phyloP scores from a whole-genome alignment of 2,329 filamentous ascomycete species.

The Fusarium udum region DNA sequence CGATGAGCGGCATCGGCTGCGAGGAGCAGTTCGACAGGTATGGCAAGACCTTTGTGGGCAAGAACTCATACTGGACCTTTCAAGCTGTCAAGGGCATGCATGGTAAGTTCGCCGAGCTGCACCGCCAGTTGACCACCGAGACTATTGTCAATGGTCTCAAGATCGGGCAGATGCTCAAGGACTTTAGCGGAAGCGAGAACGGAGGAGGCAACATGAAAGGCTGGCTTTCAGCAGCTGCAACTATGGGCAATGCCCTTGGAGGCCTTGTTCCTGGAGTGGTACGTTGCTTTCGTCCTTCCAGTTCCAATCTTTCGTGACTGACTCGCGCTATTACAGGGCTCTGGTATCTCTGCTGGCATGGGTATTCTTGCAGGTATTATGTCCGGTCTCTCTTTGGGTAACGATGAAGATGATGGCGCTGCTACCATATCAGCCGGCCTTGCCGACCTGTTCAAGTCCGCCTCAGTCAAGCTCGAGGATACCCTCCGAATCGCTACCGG shows the following conservation, averaged over 20 bases:
- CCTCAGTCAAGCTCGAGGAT: background rate
- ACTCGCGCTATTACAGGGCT: too few species aligned
- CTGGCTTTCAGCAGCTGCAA: constrained; percentile 8
- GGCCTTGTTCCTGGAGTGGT: constrained; percentile 10
- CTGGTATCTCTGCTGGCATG: background rate
- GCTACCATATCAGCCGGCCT: background rate
- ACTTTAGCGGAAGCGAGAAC: background rate
- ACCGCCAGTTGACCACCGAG: constrained; percentile 10
- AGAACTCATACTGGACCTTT: constrained; percentile 25
- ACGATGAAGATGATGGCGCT: background rate
- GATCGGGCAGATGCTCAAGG: constrained; percentile 8
- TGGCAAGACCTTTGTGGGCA: background rate
- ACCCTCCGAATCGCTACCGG: constrained; percentile 8
- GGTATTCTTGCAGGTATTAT: background rate
- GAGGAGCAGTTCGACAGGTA: constrained; percentile 10
- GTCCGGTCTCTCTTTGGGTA: background rate
- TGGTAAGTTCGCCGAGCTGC: constrained; percentile 5
- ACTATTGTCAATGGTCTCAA: constrained; percentile 8
- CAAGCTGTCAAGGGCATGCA: constrained; percentile 22
- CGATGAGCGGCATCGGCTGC: background rate
- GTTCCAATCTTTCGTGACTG: accelerated
- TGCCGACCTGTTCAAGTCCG: background rate
- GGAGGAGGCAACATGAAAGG: background rate
- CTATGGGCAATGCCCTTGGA: background rate
- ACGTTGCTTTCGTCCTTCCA: accelerated